These are phyloP conservation scores for Daldinia grandis DNA, from an alignment of 495 filamentous ascomycete genomes.

Conservation along the genomic window DNA sequence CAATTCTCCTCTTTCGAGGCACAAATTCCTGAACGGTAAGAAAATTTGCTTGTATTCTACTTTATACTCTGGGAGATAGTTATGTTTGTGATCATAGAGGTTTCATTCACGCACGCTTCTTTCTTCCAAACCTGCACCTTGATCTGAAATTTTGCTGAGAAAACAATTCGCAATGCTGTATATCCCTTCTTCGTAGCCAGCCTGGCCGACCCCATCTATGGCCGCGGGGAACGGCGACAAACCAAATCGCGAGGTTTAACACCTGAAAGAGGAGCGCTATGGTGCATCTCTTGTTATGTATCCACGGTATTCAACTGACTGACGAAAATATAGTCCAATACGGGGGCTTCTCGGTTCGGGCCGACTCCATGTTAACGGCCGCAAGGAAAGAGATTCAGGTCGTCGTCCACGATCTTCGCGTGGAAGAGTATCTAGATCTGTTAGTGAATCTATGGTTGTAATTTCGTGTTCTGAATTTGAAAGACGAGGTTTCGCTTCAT, in stretches of 20 bases:
- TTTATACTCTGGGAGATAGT: constrained; percentile 27
- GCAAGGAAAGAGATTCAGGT: constrained; percentile 1
- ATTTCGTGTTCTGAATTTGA: background rate
- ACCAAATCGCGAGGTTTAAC: constrained; percentile 1
- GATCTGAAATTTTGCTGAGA: background rate
- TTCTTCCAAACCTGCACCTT: background rate
- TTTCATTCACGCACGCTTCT: background rate
- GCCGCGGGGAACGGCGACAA: background rate
- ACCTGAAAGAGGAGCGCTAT: constrained; percentile 24
- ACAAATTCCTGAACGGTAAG: constrained; percentile 20
- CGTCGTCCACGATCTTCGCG: background rate
- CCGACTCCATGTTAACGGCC: constrained; percentile 3
- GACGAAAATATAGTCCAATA: constrained; percentile 34
- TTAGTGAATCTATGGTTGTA: background rate
- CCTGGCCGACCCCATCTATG: constrained; percentile 6
- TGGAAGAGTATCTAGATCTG: background rate
- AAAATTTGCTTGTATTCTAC: constrained; percentile 41
- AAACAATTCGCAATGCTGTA: constrained; percentile 18
- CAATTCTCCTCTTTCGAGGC: background rate
- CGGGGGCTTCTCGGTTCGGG: constrained; percentile 11
- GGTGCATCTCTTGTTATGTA: constrained; percentile 12
- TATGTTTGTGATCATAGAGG: constrained; percentile 6
- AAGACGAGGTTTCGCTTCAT: background rate
- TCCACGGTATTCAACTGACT: constrained; percentile 30
- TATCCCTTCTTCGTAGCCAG: constrained; percentile 5